Evolutionary conservation across 495 filamentous ascomycete species (phyloP).

Genomic region (Penicillium bialowiezense): DNA sequence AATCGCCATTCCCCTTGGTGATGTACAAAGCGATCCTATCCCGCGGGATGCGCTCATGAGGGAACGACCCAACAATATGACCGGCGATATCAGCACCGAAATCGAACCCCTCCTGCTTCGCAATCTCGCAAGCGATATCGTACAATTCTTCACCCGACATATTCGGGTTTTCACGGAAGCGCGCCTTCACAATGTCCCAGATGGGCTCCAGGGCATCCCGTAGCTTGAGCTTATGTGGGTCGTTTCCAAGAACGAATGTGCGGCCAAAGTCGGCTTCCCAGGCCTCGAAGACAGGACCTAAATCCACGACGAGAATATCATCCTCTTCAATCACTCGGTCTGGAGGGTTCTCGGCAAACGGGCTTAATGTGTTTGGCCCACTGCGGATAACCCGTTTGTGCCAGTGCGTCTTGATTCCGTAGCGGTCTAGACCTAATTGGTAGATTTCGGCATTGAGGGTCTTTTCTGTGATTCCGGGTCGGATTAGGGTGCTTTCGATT

Average conservation of each 20-base stretch:
- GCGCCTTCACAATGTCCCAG: slow-evolving; percentile 39
- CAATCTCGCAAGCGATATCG: slow-evolving; percentile 29
- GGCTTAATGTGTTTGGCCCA: slow-evolving; percentile 45
- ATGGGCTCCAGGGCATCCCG: slow-evolving; percentile 43
- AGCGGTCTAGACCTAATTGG: slow-evolving; percentile 39
- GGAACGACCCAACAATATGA: slow-evolving; percentile 41
- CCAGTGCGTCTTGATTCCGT: slow-evolving; percentile 47
- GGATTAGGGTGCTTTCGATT: slow-evolving; percentile 43
- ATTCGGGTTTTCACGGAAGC: slow-evolving; percentile 29
- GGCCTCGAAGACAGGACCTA: slow-evolving; percentile 50
- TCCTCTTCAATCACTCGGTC: slow-evolving; percentile 45
- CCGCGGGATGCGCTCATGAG: slow-evolving; percentile 48
- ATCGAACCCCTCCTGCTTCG: slow-evolving; percentile 31
- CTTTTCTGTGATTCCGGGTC: slow-evolving; percentile 46
- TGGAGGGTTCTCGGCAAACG: slow-evolving; percentile 46
- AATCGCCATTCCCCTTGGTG: slow-evolving; percentile 36
- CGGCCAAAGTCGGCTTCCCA: slow-evolving; percentile 53
- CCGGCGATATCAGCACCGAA: slow-evolving; percentile 45
- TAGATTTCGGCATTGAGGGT: slow-evolving; percentile 47
- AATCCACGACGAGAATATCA: slow-evolving; percentile 49
- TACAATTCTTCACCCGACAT: slow-evolving; percentile 46
- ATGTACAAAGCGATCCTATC: slow-evolving; percentile 43
- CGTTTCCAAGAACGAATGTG: slow-evolving; percentile 46
- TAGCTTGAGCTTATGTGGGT: slow-evolving; percentile 40
- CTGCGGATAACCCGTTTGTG: slow-evolving; percentile 51